A percentile compares a stretch with the other conserved stretches of the same genome.
Conservation (phyloP, 331 rosid genomes). For the Acacia concinna region DNA sequence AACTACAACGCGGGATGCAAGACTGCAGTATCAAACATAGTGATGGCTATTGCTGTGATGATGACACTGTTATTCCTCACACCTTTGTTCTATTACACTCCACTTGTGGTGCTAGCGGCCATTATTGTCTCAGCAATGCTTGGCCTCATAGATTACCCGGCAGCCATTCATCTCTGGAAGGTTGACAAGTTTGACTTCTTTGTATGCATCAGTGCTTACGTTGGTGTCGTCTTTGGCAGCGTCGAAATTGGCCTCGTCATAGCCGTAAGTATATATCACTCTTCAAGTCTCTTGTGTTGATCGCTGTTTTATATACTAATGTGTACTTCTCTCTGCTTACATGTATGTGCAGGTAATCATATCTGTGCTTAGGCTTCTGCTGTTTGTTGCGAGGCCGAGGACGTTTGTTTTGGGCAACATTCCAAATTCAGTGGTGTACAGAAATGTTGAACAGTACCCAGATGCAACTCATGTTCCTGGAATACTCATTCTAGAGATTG, state of each 20-base stretch:
- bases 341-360: slow-evolving; percentile 60
- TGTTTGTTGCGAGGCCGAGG: slow-evolving; percentile 86
- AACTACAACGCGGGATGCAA: slow-evolving; percentile 96
- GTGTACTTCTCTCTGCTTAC: not conserved
- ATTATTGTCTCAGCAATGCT: slow-evolving; percentile 92
- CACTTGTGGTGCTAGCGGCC: slow-evolving; percentile 78
- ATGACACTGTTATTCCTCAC: slow-evolving; percentile 77
- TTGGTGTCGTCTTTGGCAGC: slow-evolving; percentile 85
- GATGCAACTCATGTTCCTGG: slow-evolving; percentile 73
- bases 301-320: not conserved
- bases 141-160: slow-evolving; percentile 78
- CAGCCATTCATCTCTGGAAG: slow-evolving; percentile 83
- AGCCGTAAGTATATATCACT: slow-evolving; percentile 55
- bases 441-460: slow-evolving; percentile 82
- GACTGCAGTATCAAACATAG: slow-evolving; percentile 83
- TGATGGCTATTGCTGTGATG: slow-evolving; percentile 91
- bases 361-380: slow-evolving; percentile 76
- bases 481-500: slow-evolving; percentile 77
- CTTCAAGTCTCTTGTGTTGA: not conserved
- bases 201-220: slow-evolving; percentile 70
- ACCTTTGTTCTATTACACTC: slow-evolving; percentile 92
- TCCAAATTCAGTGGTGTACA: slow-evolving; percentile 69
- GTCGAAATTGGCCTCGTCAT: slow-evolving; percentile 76
- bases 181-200: slow-evolving; percentile 89
- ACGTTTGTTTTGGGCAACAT: slow-evolving; percentile 74